Evolutionary conservation across 257 asterid genomes (phyloP), one percentile per base, ranked within the genome.

Genomic region (Mentha longifolia): DNA sequence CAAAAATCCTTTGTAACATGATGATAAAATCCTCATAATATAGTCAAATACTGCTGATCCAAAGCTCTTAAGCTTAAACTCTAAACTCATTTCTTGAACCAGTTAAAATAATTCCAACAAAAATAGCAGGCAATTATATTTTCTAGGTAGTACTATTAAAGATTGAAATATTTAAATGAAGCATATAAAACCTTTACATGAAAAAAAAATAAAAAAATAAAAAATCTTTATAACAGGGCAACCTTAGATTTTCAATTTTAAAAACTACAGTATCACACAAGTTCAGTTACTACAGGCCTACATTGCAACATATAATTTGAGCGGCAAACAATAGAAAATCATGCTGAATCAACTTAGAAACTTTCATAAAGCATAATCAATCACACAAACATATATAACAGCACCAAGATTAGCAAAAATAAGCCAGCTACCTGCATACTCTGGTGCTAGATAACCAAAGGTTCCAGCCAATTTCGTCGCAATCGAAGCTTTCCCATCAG

Each of bases 371-470:
- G 43, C 39, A 60, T 47, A 13, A 20, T n/a, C 13, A 67, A 55
- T 28, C 55, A 56, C 43, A 25, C 0, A 57, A 13, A 41, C 8
- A 49, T 31, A 42, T 1, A 35, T 0, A 50, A 12, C n/a, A 37
- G 17, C 45, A 43, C 13, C 9, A 65, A 43, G 12, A n/a, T n/a
- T 37, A 65, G 30, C 16, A 54, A 33, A 3, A 47, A 50, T 20
- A 5, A 37, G 56, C n/a, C 17, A 19, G 5, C 58, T 42, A 82
- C 86, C 86, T 73, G 86, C 97, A 77, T 90, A 90, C 82, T 92
- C 96, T 2, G 96, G 96, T 14, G 98, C 95, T 16, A 92, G 90
- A 79, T 92, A 92, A 52, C 96, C 98, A 50, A 92, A 92, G 0
- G 98, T 92, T 63, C 98, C 98, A 0, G 97, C 98, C 71, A 92